phyloP scores from a whole-genome alignment of 345 rosid genomes.

The Salix arbutifolia region DNA sequence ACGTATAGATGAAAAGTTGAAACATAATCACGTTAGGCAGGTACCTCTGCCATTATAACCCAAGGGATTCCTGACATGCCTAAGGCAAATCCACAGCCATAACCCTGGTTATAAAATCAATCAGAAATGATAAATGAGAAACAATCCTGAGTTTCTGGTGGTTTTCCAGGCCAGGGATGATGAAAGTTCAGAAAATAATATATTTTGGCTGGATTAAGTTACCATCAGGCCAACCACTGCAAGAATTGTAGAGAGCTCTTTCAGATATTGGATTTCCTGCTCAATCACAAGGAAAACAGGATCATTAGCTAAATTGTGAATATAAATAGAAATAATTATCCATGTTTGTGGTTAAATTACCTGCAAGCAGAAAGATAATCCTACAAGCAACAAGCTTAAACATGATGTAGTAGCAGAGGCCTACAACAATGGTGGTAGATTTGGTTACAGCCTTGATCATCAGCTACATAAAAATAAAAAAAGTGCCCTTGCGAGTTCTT shows the following conservation, averaged over 20 bases:
- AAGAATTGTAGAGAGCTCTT: slow-evolving; percentile 32
- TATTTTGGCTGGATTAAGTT: background rate
- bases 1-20: background rate
- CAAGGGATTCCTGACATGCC: slow-evolving; percentile 81
- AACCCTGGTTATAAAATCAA: slow-evolving; percentile 21
- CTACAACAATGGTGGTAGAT: background rate
- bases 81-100: slow-evolving; percentile 44
- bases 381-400: slow-evolving; percentile 17
- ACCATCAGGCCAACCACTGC: slow-evolving; percentile 37
- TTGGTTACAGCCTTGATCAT: background rate
- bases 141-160: background rate
- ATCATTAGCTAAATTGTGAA: background rate
- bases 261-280: slow-evolving; percentile 21
- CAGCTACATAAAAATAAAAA: background rate
- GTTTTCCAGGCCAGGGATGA: background rate
- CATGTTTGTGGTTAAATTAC: slow-evolving; percentile 3
- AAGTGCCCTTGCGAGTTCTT: background rate
- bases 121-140: background rate
- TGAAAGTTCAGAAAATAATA: background rate
- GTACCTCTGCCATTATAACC: slow-evolving; percentile 84
- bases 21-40: background rate
- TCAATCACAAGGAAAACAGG: background rate
- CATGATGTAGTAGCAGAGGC: slow-evolving; percentile 19
- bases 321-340: background rate
- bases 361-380: slow-evolving; percentile 23